Evolutionary conservation across 2,329 filamentous ascomycete genomes (phyloP).

Genomic region (Colletotrichum costaricense): DNA sequence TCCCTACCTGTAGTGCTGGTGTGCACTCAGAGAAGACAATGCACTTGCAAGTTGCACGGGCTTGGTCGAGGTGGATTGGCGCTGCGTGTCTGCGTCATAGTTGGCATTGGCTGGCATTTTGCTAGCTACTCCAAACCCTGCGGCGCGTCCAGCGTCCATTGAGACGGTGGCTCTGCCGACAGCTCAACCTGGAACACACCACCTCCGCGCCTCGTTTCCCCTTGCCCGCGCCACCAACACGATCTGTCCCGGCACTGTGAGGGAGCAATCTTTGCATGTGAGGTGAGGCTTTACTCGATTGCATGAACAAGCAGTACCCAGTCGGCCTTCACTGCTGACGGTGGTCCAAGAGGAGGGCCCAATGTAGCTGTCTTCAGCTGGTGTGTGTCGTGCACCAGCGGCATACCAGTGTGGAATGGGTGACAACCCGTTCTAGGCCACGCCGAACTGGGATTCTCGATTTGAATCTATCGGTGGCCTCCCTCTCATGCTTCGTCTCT

Average conservation of each 20-base stretch:
- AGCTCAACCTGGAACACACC: slow-evolving; percentile 20
- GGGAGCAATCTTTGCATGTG: not conserved
- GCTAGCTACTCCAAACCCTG: not conserved
- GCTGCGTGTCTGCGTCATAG: slow-evolving; percentile 30
- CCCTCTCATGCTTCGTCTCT: not conserved
- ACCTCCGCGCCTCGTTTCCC: slow-evolving; percentile 14
- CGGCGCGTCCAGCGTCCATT: not conserved
- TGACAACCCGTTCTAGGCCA: slow-evolving; percentile 10
- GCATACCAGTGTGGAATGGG: not conserved
- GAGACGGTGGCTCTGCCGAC: not conserved
- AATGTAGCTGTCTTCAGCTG: not conserved
- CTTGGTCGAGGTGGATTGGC: slow-evolving; percentile 12
- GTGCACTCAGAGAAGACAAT: not conserved
- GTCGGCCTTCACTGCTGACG: not conserved
- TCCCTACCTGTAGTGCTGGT: not conserved
- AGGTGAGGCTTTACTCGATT: not conserved
- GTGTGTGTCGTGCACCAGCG: not conserved
- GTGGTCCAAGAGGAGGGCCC: not conserved
- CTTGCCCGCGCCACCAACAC: not conserved
- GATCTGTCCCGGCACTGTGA: not conserved
- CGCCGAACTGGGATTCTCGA: slow-evolving; percentile 3
- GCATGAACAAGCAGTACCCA: not conserved
- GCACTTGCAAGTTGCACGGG: not conserved
- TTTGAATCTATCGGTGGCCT: slow-evolving; percentile 18
- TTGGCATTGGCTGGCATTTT: not conserved